Percentiles rank a stretch among this genome's conserved stretches.
These are phyloP conservation scores for Vinca minor DNA, from an alignment of 257 asterid genomes.

Conservation along the genomic window DNA sequence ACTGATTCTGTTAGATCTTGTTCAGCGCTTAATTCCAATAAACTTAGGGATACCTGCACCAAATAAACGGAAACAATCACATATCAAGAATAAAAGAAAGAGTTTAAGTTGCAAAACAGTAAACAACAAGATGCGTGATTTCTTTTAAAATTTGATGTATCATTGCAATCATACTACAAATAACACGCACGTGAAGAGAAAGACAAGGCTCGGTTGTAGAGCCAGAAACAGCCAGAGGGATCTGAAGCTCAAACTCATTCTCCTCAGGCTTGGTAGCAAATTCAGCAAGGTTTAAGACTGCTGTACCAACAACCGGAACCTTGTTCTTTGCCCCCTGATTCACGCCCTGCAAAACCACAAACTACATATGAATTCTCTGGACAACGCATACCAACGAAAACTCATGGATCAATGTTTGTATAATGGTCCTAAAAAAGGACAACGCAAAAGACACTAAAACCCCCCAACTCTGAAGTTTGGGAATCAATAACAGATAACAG, in stretches of 20 bases:
- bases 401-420: not conserved
- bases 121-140: not conserved
- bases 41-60: constrained; percentile 58
- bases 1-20: constrained; percentile 45
- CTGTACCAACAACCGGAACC: constrained; percentile 48
- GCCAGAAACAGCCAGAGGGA: constrained; percentile 58
- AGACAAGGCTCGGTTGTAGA: constrained; percentile 35
- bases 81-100: constrained; percentile 6
- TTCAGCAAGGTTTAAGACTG: constrained; percentile 67
- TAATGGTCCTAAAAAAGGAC: not conserved
- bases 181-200: constrained; percentile 48
- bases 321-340: constrained; percentile 63
- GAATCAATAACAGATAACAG: not conserved
- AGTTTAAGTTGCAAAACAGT: not conserved
- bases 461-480: not conserved
- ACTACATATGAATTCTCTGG: constrained; percentile 6
- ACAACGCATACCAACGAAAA: no score
- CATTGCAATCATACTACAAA: not conserved
- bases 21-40: constrained; percentile 45
- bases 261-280: constrained; percentile 55
- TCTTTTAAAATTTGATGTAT: no score
- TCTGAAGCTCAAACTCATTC: constrained; percentile 37
- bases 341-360: constrained; percentile 37
- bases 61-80: constrained; percentile 12
- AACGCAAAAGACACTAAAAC: not conserved